Percentiles rank a stretch among this genome's conserved stretches.
phyloP scores from a whole-genome alignment of 768 basidiomycete species.

The Pisolithus albus region DNA sequence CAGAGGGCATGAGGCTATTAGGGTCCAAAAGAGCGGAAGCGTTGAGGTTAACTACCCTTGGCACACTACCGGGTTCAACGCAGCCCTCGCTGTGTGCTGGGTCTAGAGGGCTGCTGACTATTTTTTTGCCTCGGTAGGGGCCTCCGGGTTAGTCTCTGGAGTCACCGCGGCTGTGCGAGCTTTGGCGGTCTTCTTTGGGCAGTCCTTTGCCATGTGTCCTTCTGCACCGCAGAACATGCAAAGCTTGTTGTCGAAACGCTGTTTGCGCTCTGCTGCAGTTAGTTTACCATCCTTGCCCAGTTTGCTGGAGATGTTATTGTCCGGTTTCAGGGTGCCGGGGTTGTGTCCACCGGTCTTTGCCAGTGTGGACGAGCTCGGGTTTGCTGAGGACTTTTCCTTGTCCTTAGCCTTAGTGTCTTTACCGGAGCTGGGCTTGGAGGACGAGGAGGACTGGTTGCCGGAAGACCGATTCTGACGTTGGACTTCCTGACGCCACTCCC shows the following conservation, averaged over 20 bases:
- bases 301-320: not conserved
- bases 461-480: not conserved
- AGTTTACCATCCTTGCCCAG: conserved; percentile 1
- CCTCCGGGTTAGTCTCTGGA: not conserved
- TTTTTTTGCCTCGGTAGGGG: conserved; percentile 3
- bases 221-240: conserved; percentile 1
- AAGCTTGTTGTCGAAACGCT: not conserved
- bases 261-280: not conserved
- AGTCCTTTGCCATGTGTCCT: not conserved
- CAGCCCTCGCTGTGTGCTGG: not conserved
- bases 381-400: too few relatives aligned
- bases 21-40: not conserved
- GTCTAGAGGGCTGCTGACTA: not conserved
- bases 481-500: conserved; percentile 6
- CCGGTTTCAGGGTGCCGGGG: too few relatives aligned
- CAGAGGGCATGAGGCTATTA: too few relatives aligned
- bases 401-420: too few relatives aligned
- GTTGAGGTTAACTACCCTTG: conserved; percentile 2
- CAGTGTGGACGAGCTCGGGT: too few relatives aligned
- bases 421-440: too few relatives aligned
- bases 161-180: not conserved
- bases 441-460: too few relatives aligned
- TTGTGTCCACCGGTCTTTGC: too few relatives aligned
- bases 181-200: not conserved
- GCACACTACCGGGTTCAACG: not conserved